A percentile compares a stretch with the other conserved stretches of the same genome.
These are phyloP conservation scores for Choiromyces venosus DNA, from an alignment of 495 filamentous ascomycete species.

Conservation along the genomic window DNA sequence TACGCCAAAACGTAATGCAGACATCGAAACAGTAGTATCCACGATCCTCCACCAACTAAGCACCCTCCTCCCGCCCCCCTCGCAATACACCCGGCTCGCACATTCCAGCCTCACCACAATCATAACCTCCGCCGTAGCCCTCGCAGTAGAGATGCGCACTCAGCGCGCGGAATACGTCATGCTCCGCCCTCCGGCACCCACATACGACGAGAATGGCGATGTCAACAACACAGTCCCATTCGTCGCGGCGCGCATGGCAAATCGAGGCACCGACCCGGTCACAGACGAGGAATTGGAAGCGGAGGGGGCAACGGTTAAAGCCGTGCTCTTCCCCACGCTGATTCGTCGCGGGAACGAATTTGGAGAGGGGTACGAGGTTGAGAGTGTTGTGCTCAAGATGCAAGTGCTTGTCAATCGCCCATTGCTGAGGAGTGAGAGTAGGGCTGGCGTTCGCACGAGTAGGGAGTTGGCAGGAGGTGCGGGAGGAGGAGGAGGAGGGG, in stretches of 20 bases:
- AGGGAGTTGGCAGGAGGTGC: not conserved
- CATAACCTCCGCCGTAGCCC: constrained; percentile 70
- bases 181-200: constrained; percentile 89
- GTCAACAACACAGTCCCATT: constrained; percentile 74
- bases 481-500: not conserved
- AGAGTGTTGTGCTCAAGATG: constrained; percentile 88
- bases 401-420: constrained; percentile 68
- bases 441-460: constrained; percentile 2
- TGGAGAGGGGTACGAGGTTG: constrained; percentile 71
- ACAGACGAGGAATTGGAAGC: constrained; percentile 73
- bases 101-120: constrained; percentile 76
- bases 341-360: constrained; percentile 87
- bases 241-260: constrained; percentile 88
- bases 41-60: constrained; percentile 75
- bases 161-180: constrained; percentile 95
- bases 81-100: constrained; percentile 65
- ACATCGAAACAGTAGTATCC: constrained; percentile 82
- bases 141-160: constrained; percentile 93
- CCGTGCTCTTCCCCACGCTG: constrained; percentile 89
- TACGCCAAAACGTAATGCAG: constrained; percentile 65
- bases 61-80: constrained; percentile 74
- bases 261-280: constrained; percentile 63
- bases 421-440: constrained; percentile 34
- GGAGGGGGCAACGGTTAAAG: constrained; percentile 68
- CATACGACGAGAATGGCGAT: constrained; percentile 89